Conservation (phyloP, 78 protist genomes). For the Dictyostelium firmibasis region DNA sequence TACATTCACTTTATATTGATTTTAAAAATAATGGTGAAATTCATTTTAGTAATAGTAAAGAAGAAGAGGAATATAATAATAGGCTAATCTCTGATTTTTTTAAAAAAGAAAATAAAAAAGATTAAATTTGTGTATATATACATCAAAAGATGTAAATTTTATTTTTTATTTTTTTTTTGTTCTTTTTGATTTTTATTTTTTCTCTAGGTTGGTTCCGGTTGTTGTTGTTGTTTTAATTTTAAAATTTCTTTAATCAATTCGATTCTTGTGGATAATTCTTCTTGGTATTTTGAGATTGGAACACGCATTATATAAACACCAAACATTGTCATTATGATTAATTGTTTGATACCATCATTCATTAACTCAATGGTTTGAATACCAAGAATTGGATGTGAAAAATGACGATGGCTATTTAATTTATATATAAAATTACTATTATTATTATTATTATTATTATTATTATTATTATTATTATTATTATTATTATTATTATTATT, state of each 20-base stretch:
- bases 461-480: background rate
- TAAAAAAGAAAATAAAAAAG: background rate
- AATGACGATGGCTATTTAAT: slow-evolving; percentile 36
- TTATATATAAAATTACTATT: background rate
- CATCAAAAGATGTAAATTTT: too few relatives aligned
- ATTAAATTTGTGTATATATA: background rate
- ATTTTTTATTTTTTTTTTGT: too few relatives aligned
- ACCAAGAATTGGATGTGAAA: slow-evolving; percentile 58
- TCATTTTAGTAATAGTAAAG: background rate
- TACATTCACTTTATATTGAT: background rate
- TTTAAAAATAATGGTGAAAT: background rate
- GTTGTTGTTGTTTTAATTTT: slow-evolving; percentile 2
- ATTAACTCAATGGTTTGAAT: slow-evolving; percentile 19
- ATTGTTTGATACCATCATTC: slow-evolving; percentile 51
- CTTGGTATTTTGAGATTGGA: slow-evolving; percentile 11
- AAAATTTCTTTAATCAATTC: slow-evolving; percentile 39
- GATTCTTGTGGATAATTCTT: background rate
- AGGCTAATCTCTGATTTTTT: background rate
- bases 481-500: background rate
- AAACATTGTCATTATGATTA: slow-evolving; percentile 44
- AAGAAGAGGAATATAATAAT: background rate
- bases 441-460: background rate
- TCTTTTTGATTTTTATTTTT: too few relatives aligned
- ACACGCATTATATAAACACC: slow-evolving; percentile 67
- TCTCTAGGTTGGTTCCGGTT: background rate